A percentile compares a stretch with the other conserved stretches of the same genome.
Evolutionary conservation across 2,329 filamentous ascomycete genomes (phyloP).

Genomic region (Neocatenulostroma microsporum): DNA sequence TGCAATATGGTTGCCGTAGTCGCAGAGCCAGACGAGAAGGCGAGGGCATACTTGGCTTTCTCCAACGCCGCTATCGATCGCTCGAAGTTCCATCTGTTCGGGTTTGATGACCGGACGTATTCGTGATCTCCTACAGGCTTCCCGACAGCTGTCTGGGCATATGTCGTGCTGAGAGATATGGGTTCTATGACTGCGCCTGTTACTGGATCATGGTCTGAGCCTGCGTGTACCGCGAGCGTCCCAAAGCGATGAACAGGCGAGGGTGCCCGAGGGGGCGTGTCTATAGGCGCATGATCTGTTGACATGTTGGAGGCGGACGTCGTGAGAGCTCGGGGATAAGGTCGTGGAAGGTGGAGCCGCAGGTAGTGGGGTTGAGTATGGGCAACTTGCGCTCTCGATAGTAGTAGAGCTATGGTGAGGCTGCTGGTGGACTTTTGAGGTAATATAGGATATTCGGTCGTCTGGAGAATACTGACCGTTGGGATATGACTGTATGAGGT

Average conservation of each 20-base stretch:
- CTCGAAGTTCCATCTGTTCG: slow-evolving; percentile 94
- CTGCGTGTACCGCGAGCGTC: slow-evolving; percentile 90
- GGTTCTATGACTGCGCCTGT: slow-evolving; percentile 95
- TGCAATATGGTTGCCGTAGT: slow-evolving; percentile 91
- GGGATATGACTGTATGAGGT: too few relatives aligned
- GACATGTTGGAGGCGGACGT: slow-evolving; percentile 16
- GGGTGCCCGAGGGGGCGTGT: slow-evolving; percentile 65
- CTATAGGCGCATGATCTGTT: slow-evolving; percentile 44
- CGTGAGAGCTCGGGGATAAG: background rate
- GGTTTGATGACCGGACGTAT: slow-evolving; percentile 89
- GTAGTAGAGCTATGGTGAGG: too few relatives aligned
- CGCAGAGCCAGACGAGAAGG: slow-evolving; percentile 89
- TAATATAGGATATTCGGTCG: too few relatives aligned
- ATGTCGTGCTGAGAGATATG: slow-evolving; percentile 94
- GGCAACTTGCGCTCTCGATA: too few relatives aligned
- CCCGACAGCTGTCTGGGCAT: slow-evolving; percentile 82
- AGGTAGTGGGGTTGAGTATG: too few relatives aligned
- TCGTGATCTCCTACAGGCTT: slow-evolving; percentile 83
- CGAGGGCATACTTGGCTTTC: slow-evolving; percentile 83
- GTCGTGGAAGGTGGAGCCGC: too few relatives aligned
- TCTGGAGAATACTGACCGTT: too few relatives aligned
- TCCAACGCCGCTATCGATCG: slow-evolving; percentile 83
- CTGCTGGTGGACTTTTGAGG: too few relatives aligned
- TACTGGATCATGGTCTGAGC: slow-evolving; percentile 77
- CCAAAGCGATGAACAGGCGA: slow-evolving; percentile 76